These are phyloP conservation scores for Arthrocladium fulminans DNA, from an alignment of 2,329 filamentous ascomycete genomes.

Conservation along the genomic window DNA sequence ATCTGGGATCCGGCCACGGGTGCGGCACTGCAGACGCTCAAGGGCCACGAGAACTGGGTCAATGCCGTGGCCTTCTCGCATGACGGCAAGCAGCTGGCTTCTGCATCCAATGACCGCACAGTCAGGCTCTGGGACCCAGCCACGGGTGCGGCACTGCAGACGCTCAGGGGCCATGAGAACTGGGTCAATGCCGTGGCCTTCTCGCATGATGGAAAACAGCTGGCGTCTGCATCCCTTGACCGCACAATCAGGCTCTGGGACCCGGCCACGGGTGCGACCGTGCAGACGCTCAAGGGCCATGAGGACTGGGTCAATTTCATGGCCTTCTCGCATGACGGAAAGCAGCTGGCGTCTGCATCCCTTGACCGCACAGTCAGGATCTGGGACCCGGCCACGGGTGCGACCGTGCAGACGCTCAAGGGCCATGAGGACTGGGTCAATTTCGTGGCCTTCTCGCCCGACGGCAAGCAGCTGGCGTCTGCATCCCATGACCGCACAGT, in stretches of 20 bases:
- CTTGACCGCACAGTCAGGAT: neutral
- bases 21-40: neutral
- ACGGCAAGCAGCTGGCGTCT: neutral
- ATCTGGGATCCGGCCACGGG: slow-evolving; percentile 13
- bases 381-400: neutral
- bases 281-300: neutral
- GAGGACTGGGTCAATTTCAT: neutral
- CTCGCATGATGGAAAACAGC: neutral
- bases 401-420: neutral
- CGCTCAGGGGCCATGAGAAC: too few species aligned
- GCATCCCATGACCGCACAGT: slow-evolving; percentile 11
- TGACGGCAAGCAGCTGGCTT: too few species aligned
- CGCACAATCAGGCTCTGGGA: too few species aligned
- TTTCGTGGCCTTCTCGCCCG: neutral
- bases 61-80: too few species aligned
- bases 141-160: too few species aligned
- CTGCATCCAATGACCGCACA: too few species aligned
- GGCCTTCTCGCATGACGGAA: neutral
- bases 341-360: neutral
- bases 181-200: too few species aligned
- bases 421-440: neutral
- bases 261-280: too few species aligned
- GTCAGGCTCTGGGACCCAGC: too few species aligned
- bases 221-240: too few species aligned
- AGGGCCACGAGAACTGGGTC: too few species aligned